These are phyloP conservation scores for Aspergillus sp. DNA, from an alignment of 2,329 filamentous ascomycete genomes.

Conservation along the genomic window DNA sequence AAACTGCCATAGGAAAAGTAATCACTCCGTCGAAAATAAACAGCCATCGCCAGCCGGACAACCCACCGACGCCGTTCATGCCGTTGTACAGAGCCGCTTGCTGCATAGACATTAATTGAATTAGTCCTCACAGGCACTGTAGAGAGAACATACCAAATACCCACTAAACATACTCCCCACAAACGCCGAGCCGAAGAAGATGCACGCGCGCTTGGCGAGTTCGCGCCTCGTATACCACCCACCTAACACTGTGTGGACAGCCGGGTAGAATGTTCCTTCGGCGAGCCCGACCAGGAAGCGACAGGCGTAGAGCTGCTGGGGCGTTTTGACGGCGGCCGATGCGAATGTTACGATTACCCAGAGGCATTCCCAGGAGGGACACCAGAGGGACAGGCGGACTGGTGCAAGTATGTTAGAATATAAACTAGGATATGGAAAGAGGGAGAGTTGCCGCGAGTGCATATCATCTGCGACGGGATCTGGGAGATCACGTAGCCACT, in stretches of 20 bases:
- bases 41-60: slow-evolving; percentile 53
- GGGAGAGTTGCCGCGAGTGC: background rate
- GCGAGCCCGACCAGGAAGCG: slow-evolving; percentile 4
- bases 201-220: background rate
- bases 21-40: slow-evolving; percentile 58
- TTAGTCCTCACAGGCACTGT: too few species aligned
- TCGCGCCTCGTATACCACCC: slow-evolving; percentile 2
- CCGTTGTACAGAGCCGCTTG: slow-evolving; percentile 52
- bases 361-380: background rate
- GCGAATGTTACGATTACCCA: background rate
- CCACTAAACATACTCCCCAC: slow-evolving; percentile 3
- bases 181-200: slow-evolving; percentile 2
- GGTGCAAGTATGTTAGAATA: too few species aligned
- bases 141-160: background rate
- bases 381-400: slow-evolving; percentile 2
- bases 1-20: slow-evolving; percentile 43
- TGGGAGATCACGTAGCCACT: background rate
- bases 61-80: slow-evolving; percentile 49
- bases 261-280: slow-evolving; percentile 3
- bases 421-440: too few species aligned
- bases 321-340: background rate
- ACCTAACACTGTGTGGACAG: background rate
- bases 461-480: slow-evolving; percentile 3
- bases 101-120: too few species aligned
- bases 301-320: slow-evolving; percentile 1